Conservation (phyloP, 2,329 filamentous ascomycete genomes). For the Fusarium torreyae region DNA sequence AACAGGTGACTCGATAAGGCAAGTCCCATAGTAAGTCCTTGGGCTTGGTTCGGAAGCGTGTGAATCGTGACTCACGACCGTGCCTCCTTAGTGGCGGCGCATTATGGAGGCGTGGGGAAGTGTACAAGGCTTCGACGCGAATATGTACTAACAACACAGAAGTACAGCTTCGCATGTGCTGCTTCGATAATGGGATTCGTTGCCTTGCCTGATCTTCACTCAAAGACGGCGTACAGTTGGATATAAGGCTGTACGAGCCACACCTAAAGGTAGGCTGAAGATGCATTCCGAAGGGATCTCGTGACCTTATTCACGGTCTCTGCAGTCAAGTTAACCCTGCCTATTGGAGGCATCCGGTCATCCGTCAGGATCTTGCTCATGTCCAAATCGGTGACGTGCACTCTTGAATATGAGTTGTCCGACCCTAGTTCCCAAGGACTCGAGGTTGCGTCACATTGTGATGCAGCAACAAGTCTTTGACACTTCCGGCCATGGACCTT, state of each 20-base stretch:
- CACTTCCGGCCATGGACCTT: slow-evolving; percentile 26
- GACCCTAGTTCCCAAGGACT: slow-evolving; percentile 25
- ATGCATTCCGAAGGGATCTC: slow-evolving; percentile 27
- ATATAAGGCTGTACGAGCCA: slow-evolving; percentile 36
- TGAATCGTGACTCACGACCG: slow-evolving; percentile 47
- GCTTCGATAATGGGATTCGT: slow-evolving; percentile 6
- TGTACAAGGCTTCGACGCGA: slow-evolving; percentile 48
- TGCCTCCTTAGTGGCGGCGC: slow-evolving; percentile 41
- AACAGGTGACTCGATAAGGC: slow-evolving; percentile 44
- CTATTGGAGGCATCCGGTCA: slow-evolving; percentile 36
- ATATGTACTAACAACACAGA: slow-evolving; percentile 40
- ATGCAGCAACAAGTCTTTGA: slow-evolving; percentile 32
- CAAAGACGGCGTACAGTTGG: slow-evolving; percentile 30
- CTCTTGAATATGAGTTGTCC: slow-evolving; percentile 30
- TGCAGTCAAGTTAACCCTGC: slow-evolving; percentile 28
- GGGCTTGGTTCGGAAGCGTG: slow-evolving; percentile 25
- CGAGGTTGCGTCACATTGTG: slow-evolving; percentile 34
- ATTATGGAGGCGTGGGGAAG: slow-evolving; percentile 40
- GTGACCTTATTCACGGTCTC: slow-evolving; percentile 47
- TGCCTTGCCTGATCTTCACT: slow-evolving; percentile 35
- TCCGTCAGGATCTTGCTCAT: slow-evolving; percentile 24
- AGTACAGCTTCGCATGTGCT: slow-evolving; percentile 14
- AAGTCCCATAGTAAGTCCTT: slow-evolving; percentile 39
- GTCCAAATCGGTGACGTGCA: slow-evolving; percentile 44
- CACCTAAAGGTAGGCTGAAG: slow-evolving; percentile 13